phyloP scores from a whole-genome alignment of 768 basidiomycete genomes.

The Auricularia sp. region DNA sequence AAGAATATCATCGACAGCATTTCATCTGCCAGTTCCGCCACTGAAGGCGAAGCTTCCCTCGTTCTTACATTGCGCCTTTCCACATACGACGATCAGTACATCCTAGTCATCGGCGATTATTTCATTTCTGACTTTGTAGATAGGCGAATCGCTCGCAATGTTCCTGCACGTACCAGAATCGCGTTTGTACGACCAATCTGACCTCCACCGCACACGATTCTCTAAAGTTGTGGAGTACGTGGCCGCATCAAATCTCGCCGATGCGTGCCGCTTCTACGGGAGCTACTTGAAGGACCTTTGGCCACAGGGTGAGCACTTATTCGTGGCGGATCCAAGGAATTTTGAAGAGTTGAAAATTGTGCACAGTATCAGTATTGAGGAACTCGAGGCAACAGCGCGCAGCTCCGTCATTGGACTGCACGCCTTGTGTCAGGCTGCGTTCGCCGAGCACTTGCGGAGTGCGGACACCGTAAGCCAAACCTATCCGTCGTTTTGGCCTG shows the following conservation, averaged over 20 bases:
- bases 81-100: not conserved
- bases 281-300: not conserved
- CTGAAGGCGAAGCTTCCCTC: not conserved
- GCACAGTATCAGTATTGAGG: not conserved
- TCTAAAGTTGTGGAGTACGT: not conserved
- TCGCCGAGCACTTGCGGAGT: not conserved
- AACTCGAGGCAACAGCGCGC: not conserved
- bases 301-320: not conserved
- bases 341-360: not conserved
- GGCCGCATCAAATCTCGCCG: not conserved
- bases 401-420: not conserved
- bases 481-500: not conserved
- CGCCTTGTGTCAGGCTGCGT: not conserved
- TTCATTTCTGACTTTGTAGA: not conserved
- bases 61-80: not conserved
- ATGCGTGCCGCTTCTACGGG: not conserved
- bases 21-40: not conserved
- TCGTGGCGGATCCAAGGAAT: not conserved
- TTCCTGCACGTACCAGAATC: not conserved
- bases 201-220: not conserved
- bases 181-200: not conserved
- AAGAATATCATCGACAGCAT: not conserved
- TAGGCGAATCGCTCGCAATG: not conserved
- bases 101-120: not conserved
- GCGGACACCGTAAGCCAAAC: not conserved